A percentile compares a stretch with the other conserved stretches of the same genome.
phyloP scores from a whole-genome alignment of 305 asterid genomes.

The Fraxinus platypoda region DNA sequence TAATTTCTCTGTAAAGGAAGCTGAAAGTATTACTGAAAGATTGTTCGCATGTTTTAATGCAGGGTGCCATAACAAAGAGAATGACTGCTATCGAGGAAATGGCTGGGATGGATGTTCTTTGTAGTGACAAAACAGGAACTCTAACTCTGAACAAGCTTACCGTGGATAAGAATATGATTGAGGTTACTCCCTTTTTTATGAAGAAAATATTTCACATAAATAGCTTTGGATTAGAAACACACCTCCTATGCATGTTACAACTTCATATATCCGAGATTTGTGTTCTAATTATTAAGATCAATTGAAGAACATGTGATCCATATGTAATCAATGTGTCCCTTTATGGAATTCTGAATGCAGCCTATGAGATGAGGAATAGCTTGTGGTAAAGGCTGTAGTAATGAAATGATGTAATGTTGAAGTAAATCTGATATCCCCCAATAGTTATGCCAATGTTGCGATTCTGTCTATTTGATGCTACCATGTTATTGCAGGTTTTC shows the following conservation, averaged over 20 bases:
- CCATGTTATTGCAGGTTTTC: conserved; percentile 27
- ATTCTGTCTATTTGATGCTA: neutral
- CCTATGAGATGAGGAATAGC: neutral
- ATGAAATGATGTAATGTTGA: neutral
- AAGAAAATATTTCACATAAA: neutral
- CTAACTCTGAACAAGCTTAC: conserved; percentile 66
- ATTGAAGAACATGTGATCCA: neutral
- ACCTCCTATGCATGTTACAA: neutral
- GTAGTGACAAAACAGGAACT: conserved; percentile 80
- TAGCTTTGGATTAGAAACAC: neutral
- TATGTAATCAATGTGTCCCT: neutral
- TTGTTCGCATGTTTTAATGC: conserved; percentile 11
- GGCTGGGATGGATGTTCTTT: conserved; percentile 72
- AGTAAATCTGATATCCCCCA: neutral
- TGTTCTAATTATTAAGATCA: neutral
- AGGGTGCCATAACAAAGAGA: conserved; percentile 78
- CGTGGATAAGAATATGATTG: conserved; percentile 62
- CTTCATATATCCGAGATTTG: neutral
- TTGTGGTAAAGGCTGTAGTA: neutral
- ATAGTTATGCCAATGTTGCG: neutral
- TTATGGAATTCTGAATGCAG: neutral
- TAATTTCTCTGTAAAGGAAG: neutral
- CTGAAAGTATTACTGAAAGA: neutral
- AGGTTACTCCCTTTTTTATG: conserved; percentile 28
- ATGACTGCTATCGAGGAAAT: conserved; percentile 82